Conservation (phyloP, 192 early-diverging fungal species). For the Bifiguratus adelaidae region DNA sequence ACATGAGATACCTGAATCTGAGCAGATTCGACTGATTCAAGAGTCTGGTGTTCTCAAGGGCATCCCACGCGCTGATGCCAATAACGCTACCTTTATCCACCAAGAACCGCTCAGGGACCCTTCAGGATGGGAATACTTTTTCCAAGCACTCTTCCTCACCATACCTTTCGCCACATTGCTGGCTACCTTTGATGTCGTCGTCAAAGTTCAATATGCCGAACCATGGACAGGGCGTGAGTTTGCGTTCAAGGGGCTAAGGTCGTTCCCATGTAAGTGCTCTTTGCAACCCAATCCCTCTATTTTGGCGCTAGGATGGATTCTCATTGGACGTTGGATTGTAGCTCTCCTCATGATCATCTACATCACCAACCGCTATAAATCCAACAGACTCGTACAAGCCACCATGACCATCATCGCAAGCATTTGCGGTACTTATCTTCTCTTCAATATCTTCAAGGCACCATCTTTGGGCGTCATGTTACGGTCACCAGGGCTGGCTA, state of each 20-base stretch:
- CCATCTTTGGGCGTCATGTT: slow-evolving; percentile 63
- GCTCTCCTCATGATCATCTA: slow-evolving; percentile 50
- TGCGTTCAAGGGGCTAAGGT: background rate
- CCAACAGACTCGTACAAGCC: slow-evolving; percentile 24
- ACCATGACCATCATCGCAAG: slow-evolving; percentile 35
- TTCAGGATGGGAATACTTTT: slow-evolving; percentile 9
- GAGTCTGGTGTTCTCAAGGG: slow-evolving; percentile 19
- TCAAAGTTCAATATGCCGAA: slow-evolving; percentile 20
- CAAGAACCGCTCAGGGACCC: background rate
- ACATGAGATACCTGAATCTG: slow-evolving; percentile 15
- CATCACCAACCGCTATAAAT: slow-evolving; percentile 43
- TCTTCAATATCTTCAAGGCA: slow-evolving; percentile 49
- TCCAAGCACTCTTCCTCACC: slow-evolving; percentile 18
- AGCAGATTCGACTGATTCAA: slow-evolving; percentile 21
- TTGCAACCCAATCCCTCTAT: too few relatives aligned
- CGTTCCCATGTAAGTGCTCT: slow-evolving; percentile 17
- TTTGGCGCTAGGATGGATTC: too few relatives aligned
- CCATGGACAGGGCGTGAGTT: slow-evolving; percentile 12
- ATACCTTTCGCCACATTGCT: slow-evolving; percentile 21
- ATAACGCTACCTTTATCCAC: too few relatives aligned
- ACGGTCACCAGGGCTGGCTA: slow-evolving; percentile 58
- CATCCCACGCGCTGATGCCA: slow-evolving; percentile 1
- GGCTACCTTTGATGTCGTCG: slow-evolving; percentile 21
- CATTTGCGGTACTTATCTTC: slow-evolving; percentile 46
- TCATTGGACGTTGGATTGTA: too few relatives aligned